Conservation (phyloP, 192 early-diverging fungal genomes). For the Anaeromyces robustus region DNA sequence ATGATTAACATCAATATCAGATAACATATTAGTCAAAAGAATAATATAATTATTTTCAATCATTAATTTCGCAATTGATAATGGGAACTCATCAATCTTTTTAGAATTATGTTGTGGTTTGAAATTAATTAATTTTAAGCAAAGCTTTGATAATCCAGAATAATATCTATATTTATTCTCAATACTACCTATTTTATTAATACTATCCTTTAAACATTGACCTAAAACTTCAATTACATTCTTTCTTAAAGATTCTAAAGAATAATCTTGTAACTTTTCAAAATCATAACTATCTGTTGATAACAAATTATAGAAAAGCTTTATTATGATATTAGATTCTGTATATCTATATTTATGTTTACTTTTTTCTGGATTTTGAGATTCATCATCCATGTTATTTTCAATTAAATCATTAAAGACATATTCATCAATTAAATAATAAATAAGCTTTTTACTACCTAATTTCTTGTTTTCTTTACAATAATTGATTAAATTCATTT, state of each 20-base stretch:
- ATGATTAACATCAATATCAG: conserved; percentile 81
- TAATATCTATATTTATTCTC: conserved; percentile 51
- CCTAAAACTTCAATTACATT: not conserved
- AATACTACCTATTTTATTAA: conserved; percentile 22
- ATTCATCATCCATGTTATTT: not conserved
- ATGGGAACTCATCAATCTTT: conserved; percentile 35
- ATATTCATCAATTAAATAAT: not conserved
- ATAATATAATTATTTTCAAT: conserved; percentile 76
- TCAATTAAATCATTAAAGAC: not conserved
- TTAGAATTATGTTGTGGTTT: conserved; percentile 15
- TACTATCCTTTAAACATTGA: conserved; percentile 40
- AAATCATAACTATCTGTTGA: not conserved
- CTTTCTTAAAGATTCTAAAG: not conserved
- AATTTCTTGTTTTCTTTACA: not conserved
- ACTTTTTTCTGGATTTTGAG: not conserved
- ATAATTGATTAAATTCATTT: conserved; percentile 49
- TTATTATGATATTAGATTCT: not conserved
- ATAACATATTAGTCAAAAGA: conserved; percentile 58
- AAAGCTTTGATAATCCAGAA: conserved; percentile 48
- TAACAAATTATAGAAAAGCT: not conserved
- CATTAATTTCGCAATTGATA: conserved; percentile 59
- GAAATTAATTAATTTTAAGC: conserved; percentile 11
- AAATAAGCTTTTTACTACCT: not conserved
- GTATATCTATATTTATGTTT: not conserved
- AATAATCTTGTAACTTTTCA: not conserved